A percentile compares a stretch with the other conserved stretches of the same genome.
phyloP scores from a whole-genome alignment of 2,329 filamentous ascomycete genomes.

The Albifimbria verrucaria region DNA sequence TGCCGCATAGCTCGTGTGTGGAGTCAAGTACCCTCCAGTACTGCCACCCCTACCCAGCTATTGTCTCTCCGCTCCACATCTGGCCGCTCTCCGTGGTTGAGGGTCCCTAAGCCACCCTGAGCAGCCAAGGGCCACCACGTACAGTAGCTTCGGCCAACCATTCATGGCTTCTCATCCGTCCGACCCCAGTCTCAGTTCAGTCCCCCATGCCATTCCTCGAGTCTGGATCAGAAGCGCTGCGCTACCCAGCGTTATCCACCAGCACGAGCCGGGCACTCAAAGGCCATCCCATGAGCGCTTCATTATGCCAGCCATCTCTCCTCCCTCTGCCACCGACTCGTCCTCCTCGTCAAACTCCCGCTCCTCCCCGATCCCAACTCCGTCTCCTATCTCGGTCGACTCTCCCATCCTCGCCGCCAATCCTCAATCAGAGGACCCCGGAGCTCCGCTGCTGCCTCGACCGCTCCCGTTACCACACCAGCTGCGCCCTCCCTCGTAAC shows the following conservation, averaged over 20 bases:
- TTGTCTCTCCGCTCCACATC: background rate
- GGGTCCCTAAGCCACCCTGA: background rate
- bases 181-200: background rate
- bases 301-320: constrained; percentile 14
- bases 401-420: background rate
- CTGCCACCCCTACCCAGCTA: too few species aligned
- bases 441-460: background rate
- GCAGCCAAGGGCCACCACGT: too few species aligned
- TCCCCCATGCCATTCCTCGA: background rate
- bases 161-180: background rate
- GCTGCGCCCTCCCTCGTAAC: constrained; percentile 10
- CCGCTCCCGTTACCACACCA: background rate
- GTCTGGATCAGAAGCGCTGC: background rate
- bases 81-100: background rate
- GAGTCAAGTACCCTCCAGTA: too few species aligned
- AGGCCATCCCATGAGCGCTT: constrained; percentile 1
- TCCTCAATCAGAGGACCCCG: too few species aligned
- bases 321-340: background rate
- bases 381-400: background rate
- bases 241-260: background rate
- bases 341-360: background rate
- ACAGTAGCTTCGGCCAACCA: background rate
- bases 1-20: too few species aligned
- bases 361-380: background rate
- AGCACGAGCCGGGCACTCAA: background rate